Conservation (phyloP, 2,329 filamentous ascomycete genomes). For the Diplodia mutila region DNA sequence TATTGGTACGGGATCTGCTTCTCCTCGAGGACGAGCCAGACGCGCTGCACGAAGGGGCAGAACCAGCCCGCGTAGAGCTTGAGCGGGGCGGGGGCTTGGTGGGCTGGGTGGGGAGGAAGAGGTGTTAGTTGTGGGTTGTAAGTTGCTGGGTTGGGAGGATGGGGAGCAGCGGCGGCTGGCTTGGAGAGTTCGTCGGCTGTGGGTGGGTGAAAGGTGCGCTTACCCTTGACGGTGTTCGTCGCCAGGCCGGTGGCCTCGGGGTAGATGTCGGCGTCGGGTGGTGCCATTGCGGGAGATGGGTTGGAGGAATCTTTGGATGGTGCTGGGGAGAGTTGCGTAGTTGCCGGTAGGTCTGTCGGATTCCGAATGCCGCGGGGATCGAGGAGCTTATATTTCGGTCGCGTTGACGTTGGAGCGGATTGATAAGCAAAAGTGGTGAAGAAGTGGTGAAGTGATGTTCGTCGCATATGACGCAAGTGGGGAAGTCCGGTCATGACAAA, state of each 20-base stretch:
- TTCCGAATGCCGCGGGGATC: background rate
- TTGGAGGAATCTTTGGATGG: background rate
- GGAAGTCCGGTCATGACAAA: background rate
- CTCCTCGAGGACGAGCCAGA: constrained; percentile 74
- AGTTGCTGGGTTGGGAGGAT: background rate
- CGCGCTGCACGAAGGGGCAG: constrained; percentile 69
- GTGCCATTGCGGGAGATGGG: background rate
- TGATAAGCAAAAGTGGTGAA: background rate
- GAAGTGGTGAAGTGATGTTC: constrained; percentile 11
- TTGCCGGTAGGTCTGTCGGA: background rate
- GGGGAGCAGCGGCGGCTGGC: too few relatives aligned
- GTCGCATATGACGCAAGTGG: constrained; percentile 12
- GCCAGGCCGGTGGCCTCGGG: constrained; percentile 42
- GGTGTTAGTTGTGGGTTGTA: background rate
- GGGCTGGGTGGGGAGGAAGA: constrained; percentile 32
- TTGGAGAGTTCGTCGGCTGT: too few relatives aligned
- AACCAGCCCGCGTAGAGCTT: constrained; percentile 78
- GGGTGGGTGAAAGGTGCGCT: constrained; percentile 24
- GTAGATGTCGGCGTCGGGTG: constrained; percentile 35
- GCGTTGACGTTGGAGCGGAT: background rate
- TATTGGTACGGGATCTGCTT: constrained; percentile 71
- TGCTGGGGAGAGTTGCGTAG: background rate
- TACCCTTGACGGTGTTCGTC: constrained; percentile 34
- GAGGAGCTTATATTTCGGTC: background rate
- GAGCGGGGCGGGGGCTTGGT: constrained; percentile 51